phyloP scores from a whole-genome alignment of 2,329 filamentous ascomycete species.

The Ophiostoma piceae region DNA sequence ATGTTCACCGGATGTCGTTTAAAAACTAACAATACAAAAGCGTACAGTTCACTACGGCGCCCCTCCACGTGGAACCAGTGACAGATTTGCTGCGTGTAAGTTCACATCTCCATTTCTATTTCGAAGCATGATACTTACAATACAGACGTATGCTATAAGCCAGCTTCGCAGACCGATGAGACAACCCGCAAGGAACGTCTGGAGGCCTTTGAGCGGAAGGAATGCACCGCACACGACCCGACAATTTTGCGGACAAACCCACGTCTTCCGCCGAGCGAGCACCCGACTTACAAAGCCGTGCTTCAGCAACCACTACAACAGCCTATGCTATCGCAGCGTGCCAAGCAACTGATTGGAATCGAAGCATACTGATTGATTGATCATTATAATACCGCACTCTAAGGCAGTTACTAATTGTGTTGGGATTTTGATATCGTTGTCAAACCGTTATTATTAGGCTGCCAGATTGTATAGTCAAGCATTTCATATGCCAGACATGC shows the following conservation, averaged over 20 bases:
- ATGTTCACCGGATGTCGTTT: background rate
- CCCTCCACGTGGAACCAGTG: background rate
- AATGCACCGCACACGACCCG: conserved; percentile 1
- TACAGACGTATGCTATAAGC: conserved; percentile 7
- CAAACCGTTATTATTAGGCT: too few species aligned
- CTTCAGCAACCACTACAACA: background rate
- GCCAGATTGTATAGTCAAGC: too few species aligned
- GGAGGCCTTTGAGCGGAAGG: background rate
- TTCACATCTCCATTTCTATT: background rate
- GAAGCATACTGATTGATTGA: background rate
- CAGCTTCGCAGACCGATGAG: background rate
- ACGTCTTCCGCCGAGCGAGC: background rate
- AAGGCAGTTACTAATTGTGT: too few species aligned
- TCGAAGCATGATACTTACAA: background rate
- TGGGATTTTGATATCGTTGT: too few species aligned
- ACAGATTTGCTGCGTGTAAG: conserved; percentile 11
- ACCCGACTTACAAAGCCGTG: background rate
- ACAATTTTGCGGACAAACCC: background rate
- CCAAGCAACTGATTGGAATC: background rate
- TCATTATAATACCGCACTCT: too few species aligned
- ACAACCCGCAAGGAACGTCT: background rate
- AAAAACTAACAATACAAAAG: background rate
- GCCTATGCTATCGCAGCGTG: background rate
- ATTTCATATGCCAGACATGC: too few species aligned
- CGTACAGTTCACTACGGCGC: conserved; percentile 1